Evolutionary conservation across 331 rosid genomes (phyloP).

Genomic region (Malus hybrid): DNA sequence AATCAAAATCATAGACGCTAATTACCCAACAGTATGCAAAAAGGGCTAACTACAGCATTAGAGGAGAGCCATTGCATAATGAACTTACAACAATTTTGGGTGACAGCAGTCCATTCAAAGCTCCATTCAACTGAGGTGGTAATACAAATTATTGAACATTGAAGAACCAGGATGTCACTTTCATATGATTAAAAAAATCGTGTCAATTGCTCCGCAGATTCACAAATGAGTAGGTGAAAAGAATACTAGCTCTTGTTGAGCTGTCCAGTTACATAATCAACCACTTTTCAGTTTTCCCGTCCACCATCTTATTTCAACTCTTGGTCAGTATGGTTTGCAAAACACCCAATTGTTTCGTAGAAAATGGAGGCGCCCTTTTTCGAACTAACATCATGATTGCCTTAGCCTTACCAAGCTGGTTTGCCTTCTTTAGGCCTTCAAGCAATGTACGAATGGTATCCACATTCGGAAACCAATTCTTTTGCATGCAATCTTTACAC

Average conservation of each 20-base stretch:
- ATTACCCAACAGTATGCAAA: background rate
- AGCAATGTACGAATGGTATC: constrained; percentile 50
- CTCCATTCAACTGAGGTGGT: constrained; percentile 30
- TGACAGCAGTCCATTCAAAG: constrained; percentile 23
- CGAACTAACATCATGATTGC: constrained; percentile 33
- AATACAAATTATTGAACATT: constrained; percentile 27
- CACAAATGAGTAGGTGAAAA: constrained; percentile 34
- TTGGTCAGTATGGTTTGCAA: constrained; percentile 26
- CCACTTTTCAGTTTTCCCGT: constrained; percentile 7
- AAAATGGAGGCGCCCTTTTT: constrained; percentile 48
- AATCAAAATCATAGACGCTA: constrained; percentile 8
- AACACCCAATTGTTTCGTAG: constrained; percentile 29
- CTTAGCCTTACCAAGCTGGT: constrained; percentile 35
- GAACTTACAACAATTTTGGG: constrained; percentile 35
- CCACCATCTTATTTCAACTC: constrained; percentile 21
- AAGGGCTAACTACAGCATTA: background rate
- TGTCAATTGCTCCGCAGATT: constrained; percentile 27
- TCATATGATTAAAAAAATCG: constrained; percentile 19
- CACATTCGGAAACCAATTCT: constrained; percentile 59
- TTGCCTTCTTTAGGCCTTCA: constrained; percentile 46
- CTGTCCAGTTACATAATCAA: constrained; percentile 13
- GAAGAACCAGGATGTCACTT: constrained; percentile 5
- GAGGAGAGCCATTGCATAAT: constrained; percentile 6
- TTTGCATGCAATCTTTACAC: constrained; percentile 49
- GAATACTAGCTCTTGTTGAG: constrained; percentile 39